Percentiles rank a stretch among this genome's conserved stretches.
These are phyloP conservation scores for Polysphondylium violaceum DNA, from an alignment of 78 protist genomes.

Conservation along the genomic window DNA sequence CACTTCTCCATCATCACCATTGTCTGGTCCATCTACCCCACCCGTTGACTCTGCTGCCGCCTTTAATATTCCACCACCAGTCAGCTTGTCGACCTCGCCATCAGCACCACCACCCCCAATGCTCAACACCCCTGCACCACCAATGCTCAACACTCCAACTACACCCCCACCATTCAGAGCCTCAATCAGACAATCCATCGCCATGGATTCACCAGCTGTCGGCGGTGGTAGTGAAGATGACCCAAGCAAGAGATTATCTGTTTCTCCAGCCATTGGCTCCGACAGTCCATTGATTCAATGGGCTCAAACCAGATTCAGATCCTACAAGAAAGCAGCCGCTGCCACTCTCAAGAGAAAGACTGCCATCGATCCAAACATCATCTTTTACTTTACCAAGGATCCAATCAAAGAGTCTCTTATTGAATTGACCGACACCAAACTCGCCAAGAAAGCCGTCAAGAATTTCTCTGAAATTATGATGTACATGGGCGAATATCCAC, in stretches of 20 bases:
- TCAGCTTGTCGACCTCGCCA: neutral
- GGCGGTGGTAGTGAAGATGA: neutral
- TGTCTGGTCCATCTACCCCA: constrained; percentile 6
- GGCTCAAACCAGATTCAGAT: constrained; percentile 46
- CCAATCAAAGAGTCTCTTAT: constrained; percentile 65
- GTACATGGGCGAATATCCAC: constrained; percentile 77
- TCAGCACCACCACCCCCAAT: constrained; percentile 27
- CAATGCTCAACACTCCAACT: constrained; percentile 3
- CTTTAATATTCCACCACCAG: neutral
- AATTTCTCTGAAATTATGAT: constrained; percentile 53
- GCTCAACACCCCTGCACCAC: neutral
- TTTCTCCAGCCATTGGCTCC: neutral
- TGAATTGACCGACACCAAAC: constrained; percentile 15
- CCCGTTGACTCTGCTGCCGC: constrained; percentile 12
- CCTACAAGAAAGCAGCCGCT: constrained; percentile 12
- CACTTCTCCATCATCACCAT: neutral
- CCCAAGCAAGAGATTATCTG: constrained; percentile 28
- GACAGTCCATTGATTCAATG: constrained; percentile 17
- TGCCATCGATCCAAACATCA: constrained; percentile 35
- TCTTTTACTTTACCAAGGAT: constrained; percentile 50
- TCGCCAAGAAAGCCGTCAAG: constrained; percentile 36
- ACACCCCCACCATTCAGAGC: constrained; percentile 29
- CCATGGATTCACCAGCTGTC: neutral
- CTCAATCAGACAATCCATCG: neutral
- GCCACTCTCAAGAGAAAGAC: constrained; percentile 36